Evolutionary conservation across 768 basidiomycete genomes (phyloP).

Genomic region (Cystobasidium ongulense): DNA sequence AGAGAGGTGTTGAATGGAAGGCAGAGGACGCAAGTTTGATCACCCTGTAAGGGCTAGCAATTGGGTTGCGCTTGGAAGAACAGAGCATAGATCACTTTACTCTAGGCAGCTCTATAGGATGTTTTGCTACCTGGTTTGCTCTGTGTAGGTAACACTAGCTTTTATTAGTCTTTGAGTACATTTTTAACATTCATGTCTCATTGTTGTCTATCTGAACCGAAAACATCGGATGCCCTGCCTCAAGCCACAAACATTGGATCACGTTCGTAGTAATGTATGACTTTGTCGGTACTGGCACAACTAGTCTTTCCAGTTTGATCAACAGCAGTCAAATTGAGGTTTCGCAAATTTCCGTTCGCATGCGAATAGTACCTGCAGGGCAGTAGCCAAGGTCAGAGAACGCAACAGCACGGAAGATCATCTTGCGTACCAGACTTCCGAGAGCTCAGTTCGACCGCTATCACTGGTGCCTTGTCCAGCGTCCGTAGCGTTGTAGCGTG

Average conservation of each 20-base stretch:
- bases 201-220: neutral
- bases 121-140: too few relatives aligned
- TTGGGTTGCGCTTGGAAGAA: neutral
- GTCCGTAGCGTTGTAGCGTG: conserved; percentile 5
- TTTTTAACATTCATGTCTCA: neutral
- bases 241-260: neutral
- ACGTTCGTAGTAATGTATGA: conserved; percentile 13
- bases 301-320: neutral
- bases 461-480: conserved; percentile 21
- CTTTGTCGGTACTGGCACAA: conserved; percentile 12
- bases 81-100: too few relatives aligned
- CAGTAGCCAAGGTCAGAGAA: neutral
- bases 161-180: too few relatives aligned
- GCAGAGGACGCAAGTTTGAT: neutral
- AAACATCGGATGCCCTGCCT: neutral
- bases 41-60: neutral
- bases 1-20: neutral
- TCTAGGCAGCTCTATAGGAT: too few relatives aligned
- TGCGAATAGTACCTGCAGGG: conserved; percentile 4
- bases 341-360: neutral
- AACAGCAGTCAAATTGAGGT: conserved; percentile 3
- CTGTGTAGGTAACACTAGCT: too few relatives aligned
- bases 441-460: neutral
- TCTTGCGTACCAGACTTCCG: conserved; percentile 6
- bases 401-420: neutral